A percentile compares a stretch with the other conserved stretches of the same genome.
These are phyloP conservation scores for Fusarium sp. DNA, from an alignment of 2,329 filamentous ascomycete genomes.

Conservation along the genomic window DNA sequence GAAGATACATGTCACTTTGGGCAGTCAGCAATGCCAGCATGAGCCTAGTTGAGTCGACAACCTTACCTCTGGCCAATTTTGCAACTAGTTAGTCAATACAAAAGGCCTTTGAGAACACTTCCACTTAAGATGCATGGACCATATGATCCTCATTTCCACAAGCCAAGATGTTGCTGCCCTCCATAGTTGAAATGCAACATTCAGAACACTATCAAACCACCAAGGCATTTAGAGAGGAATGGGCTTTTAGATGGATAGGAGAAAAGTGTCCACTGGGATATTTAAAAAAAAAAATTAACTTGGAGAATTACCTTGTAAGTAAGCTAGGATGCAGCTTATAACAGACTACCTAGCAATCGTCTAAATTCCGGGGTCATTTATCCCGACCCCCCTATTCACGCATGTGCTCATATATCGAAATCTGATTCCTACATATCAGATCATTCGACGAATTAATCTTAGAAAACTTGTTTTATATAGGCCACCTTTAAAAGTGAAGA, in stretches of 20 bases:
- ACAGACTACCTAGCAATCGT: not conserved
- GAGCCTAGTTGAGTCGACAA: not conserved
- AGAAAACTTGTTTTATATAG: not conserved
- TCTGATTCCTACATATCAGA: not conserved
- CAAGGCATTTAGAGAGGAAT: not conserved
- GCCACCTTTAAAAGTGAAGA: not conserved
- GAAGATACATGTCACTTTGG: not conserved
- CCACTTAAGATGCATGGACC: not conserved
- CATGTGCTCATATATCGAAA: not conserved
- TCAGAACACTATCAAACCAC: not conserved
- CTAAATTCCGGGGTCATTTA: not conserved
- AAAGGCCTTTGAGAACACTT: not conserved
- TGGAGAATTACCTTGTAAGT: not conserved
- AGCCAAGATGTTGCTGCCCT: not conserved
- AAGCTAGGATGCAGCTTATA: not conserved
- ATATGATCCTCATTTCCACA: not conserved
- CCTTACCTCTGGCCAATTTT: not conserved
- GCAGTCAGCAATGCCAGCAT: not conserved
- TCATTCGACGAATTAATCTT: too few species aligned
- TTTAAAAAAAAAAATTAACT: not conserved
- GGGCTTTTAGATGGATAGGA: not conserved
- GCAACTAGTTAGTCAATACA: not conserved
- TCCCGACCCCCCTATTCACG: not conserved
- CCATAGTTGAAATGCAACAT: not conserved
- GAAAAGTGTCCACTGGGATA: not conserved